Percentiles rank a stretch among this genome's conserved stretches.
Evolutionary conservation across 345 rosid species (phyloP).

Genomic region (Triadica sebifera): DNA sequence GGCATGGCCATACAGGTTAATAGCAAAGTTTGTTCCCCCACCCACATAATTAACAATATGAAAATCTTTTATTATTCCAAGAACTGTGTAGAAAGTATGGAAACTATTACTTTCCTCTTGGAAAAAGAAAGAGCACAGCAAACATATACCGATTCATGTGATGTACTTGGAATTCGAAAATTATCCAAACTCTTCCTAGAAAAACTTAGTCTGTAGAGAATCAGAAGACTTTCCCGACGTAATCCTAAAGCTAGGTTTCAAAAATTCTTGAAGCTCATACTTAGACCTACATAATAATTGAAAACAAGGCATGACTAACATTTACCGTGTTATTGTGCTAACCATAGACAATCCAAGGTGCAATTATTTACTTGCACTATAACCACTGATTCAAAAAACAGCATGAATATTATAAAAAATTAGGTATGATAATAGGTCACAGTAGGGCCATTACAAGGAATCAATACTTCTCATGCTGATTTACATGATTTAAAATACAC

Average conservation of each 20-base stretch:
- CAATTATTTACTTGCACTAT: not conserved
- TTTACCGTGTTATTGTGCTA: not conserved
- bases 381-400: not conserved
- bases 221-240: conserved; percentile 46
- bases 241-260: conserved; percentile 88
- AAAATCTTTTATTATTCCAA: not conserved
- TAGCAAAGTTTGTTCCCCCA: not conserved
- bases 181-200: conserved; percentile 65
- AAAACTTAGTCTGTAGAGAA: conserved; percentile 49
- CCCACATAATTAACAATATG: not conserved
- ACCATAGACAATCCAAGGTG: conserved; percentile 8
- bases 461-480: not conserved
- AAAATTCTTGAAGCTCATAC: conserved; percentile 89
- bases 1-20: not conserved
- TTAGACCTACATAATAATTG: conserved; percentile 60
- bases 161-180: conserved; percentile 53
- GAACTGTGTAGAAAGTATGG: not conserved
- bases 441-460: not conserved
- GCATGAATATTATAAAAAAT: not conserved
- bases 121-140: not conserved
- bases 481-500: not conserved
- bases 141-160: conserved; percentile 46
- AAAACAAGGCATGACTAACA: conserved; percentile 19
- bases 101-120: not conserved
- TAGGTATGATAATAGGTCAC: too few species aligned